phyloP scores from a whole-genome alignment of 495 filamentous ascomycete genomes.

The Penicillium chermesinum region DNA sequence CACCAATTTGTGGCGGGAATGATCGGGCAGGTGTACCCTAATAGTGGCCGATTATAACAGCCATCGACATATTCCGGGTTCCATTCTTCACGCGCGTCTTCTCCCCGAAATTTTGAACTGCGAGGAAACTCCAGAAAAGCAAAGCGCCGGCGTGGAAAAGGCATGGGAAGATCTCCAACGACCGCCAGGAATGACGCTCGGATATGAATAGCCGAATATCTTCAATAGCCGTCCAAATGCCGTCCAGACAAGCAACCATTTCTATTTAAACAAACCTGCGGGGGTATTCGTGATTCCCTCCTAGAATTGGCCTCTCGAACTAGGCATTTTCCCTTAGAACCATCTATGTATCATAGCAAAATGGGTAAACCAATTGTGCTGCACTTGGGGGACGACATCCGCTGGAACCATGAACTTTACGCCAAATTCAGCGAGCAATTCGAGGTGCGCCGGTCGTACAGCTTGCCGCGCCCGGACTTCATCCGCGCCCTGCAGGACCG shows the following conservation, averaged over 20 bases:
- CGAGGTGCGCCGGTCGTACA: conserved; percentile 46
- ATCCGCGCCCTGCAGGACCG: conserved; percentile 55
- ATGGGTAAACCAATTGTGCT: conserved; percentile 47
- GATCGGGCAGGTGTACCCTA: no score
- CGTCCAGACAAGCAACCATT: conserved; percentile 1
- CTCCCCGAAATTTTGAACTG: background rate
- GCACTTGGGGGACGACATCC: conserved; percentile 64
- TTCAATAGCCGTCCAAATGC: conserved; percentile 13
- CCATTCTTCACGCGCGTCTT: background rate
- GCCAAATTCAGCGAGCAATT: conserved; percentile 51
- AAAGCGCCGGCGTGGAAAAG: background rate
- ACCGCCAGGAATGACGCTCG: no score
- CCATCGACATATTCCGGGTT: no score
- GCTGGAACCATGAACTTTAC: conserved; percentile 59
- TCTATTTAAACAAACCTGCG: background rate
- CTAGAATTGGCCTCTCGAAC: background rate
- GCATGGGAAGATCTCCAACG: no score
- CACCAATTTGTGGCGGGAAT: no score
- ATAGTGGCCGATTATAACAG: no score
- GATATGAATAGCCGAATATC: conserved; percentile 13
- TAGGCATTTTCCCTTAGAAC: background rate
- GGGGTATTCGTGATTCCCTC: background rate
- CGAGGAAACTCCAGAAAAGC: background rate
- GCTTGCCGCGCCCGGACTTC: conserved; percentile 52
- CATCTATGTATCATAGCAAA: conserved; percentile 3